Evolutionary conservation across 2,329 filamentous ascomycete genomes (phyloP).

Genomic region (Sporothrix phasma): DNA sequence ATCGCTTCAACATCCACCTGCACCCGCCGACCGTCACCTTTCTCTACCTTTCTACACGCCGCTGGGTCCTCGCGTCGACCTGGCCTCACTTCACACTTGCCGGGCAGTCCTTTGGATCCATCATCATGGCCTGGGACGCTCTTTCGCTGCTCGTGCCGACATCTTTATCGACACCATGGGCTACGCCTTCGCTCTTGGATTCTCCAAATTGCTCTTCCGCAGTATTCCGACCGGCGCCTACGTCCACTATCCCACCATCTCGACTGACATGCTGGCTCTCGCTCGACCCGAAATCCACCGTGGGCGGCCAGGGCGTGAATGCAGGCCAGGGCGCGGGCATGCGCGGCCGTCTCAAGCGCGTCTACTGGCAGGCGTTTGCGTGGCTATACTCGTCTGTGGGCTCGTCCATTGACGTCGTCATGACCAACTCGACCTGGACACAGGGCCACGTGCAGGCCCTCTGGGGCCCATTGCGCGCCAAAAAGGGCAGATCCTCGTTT

Average conservation of each 20-base stretch:
- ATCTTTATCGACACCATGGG: slow-evolving; percentile 98
- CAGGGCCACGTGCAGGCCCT: slow-evolving; percentile 69
- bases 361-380: slow-evolving; percentile 84
- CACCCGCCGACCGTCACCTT: slow-evolving; percentile 76
- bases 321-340: slow-evolving; percentile 68
- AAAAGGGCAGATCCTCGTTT: slow-evolving; percentile 26
- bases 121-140: slow-evolving; percentile 83
- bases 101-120: slow-evolving; percentile 84
- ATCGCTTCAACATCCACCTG: slow-evolving; percentile 85
- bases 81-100: slow-evolving; percentile 90
- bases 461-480: slow-evolving; percentile 53
- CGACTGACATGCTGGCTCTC: slow-evolving; percentile 92
- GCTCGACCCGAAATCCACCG: slow-evolving; percentile 52
- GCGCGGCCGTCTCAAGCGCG: slow-evolving; percentile 60
- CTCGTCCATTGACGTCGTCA: slow-evolving; percentile 77
- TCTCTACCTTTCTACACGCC: slow-evolving; percentile 79
- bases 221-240: slow-evolving; percentile 79
- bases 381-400: slow-evolving; percentile 73
- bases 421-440: slow-evolving; percentile 97
- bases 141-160: slow-evolving; percentile 83
- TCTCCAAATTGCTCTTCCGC: slow-evolving; percentile 74
- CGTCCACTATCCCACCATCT: slow-evolving; percentile 96
- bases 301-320: slow-evolving; percentile 63
- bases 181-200: slow-evolving; percentile 80
- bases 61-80: slow-evolving; percentile 74